Evolutionary conservation across 1,284 basidiomycete species (phyloP).

Genomic region (Serendipita sp.): DNA sequence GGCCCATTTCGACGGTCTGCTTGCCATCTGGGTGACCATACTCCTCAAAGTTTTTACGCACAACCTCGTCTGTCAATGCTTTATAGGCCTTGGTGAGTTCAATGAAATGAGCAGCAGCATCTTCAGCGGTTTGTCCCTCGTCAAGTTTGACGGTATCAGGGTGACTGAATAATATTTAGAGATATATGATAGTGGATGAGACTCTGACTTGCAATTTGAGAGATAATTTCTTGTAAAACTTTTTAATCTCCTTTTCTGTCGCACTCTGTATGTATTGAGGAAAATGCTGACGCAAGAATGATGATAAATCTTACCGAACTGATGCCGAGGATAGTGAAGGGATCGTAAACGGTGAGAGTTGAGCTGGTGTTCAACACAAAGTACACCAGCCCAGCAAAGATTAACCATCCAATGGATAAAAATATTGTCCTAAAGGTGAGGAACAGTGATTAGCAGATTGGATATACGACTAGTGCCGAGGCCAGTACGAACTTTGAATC

Average conservation of each 20-base stretch:
- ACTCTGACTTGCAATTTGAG: constrained; percentile 55
- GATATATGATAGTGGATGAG: not conserved
- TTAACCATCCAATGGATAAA: constrained; percentile 60
- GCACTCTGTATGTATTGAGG: constrained; percentile 29
- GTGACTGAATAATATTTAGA: constrained; percentile 42
- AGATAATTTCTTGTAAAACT: constrained; percentile 91
- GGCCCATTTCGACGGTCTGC: constrained; percentile 89
- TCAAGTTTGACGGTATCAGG: constrained; percentile 89
- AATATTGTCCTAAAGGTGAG: constrained; percentile 29
- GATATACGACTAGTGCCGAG: not conserved
- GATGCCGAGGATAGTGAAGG: constrained; percentile 88
- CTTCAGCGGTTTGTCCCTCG: constrained; percentile 76
- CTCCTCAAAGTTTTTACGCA: constrained; percentile 79
- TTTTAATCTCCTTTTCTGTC: constrained; percentile 87
- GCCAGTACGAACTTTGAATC: constrained; percentile 30
- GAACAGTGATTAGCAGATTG: not conserved
- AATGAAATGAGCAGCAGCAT: constrained; percentile 82
- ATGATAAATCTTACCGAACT: constrained; percentile 33
- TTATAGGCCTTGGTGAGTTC: constrained; percentile 98
- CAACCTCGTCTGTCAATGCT: constrained; percentile 90
- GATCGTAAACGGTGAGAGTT: constrained; percentile 75
- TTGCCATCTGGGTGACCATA: constrained; percentile 96
- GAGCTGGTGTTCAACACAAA: constrained; percentile 44
- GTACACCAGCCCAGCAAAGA: constrained; percentile 56
- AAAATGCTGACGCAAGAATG: not conserved